These are phyloP conservation scores for Solanum peruvianum DNA, from an alignment of 257 asterid species.

Conservation along the genomic window DNA sequence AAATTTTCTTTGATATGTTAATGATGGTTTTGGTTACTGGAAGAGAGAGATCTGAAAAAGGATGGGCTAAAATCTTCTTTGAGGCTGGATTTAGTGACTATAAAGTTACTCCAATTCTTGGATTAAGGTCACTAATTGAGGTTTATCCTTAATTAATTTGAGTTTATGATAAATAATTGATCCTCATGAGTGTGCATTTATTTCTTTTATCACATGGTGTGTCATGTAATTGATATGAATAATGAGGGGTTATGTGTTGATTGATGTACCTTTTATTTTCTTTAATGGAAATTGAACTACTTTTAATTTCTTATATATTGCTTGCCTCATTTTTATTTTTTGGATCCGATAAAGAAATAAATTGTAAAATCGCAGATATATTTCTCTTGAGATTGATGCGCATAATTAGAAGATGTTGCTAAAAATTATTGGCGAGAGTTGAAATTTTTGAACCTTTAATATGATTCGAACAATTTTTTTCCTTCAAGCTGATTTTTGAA, in stretches of 20 bases:
- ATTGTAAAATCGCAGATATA: background rate
- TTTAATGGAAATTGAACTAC: background rate
- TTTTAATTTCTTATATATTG: background rate
- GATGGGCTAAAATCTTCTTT: background rate
- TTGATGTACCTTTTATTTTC: background rate
- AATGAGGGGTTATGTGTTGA: background rate
- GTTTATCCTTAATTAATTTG: constrained; percentile 7
- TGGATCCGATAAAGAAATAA: background rate
- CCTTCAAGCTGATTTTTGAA: too few relatives aligned
- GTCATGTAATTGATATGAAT: background rate
- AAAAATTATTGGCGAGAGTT: too few relatives aligned
- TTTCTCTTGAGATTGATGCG: background rate
- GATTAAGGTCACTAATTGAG: constrained; percentile 9
- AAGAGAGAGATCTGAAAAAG: constrained; percentile 6
- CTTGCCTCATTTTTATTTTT: background rate
- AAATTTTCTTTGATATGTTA: constrained; percentile 11
- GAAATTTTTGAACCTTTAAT: too few relatives aligned
- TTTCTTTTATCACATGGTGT: background rate
- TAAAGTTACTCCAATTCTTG: constrained; percentile 2
- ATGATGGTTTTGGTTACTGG: constrained; percentile 6
- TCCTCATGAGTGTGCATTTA: background rate
- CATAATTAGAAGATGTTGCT: background rate
- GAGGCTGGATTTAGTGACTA: constrained; percentile 15
- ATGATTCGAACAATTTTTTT: fast-evolving
- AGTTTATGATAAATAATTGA: background rate